Base-by-base conservation (phyloP, 1,284 basidiomycete genomes). In the Lignosus rhinocerotis region DNA sequence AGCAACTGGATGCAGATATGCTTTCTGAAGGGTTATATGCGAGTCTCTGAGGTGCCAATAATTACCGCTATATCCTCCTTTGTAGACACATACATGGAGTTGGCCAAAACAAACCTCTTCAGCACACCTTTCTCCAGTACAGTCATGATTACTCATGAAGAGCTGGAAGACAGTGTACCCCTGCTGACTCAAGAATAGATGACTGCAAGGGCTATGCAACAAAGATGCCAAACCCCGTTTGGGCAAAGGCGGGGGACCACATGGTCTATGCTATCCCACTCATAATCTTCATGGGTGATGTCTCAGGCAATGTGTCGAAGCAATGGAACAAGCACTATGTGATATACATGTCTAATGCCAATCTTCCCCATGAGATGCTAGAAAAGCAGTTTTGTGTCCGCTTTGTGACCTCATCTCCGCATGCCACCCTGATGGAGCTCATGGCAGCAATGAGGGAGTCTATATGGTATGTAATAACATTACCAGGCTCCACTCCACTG, bases 251-350 rank as follows among this genome's bases (percentile, higher is more conserved):
- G 2, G 43, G n/a, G 0, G 58, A 58, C 0, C 32, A 53, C 6
- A 55, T 57, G 41, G 33, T 51, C 8, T 55, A 62, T 17, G 59
- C 42, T 10, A 47, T 50, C 0, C 59, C 59, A 0, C 6, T 63
- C 4, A 52, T 63, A 7, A 9, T 63, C 0, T 63, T 61, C 36
- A 58, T 63, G 2, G 62, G 61, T 36, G 59, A 63, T 33, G 59
- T 63, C 8, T 63, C 59, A 2, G 62, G 59, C 0, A 63, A 61
- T 14, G 50, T 14, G 5, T 31, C 48, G 1, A 60, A 58, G 45
- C 62, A 63, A 19, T 63, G 59, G 62, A 61, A 63, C 12, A 44
- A 53, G 4, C 59, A 63, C 31, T 53, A 60, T 21, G 52, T 54
- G 0, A 51, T 45, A 19, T 63, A 63, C 25, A 30, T 61, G 36